Conservation (phyloP, 2,329 filamentous ascomycete genomes). For the Nannizzia gypsea region DNA sequence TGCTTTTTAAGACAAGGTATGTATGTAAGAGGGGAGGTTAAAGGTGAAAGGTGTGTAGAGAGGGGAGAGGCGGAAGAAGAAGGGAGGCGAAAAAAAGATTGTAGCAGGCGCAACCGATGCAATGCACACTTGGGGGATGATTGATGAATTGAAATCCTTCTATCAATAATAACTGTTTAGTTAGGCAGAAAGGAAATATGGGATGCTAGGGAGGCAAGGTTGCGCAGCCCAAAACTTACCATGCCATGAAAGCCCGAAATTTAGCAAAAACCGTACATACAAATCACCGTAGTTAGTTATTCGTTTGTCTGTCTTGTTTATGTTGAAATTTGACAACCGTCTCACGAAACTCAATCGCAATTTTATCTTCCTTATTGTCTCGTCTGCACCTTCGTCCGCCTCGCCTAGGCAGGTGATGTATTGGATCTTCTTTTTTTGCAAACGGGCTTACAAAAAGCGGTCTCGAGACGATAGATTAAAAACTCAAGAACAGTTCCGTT, state of each 20-base stretch:
- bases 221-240: background rate
- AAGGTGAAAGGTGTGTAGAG: no score
- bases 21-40: background rate
- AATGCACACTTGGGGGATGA: background rate
- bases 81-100: background rate
- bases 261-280: background rate
- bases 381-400: background rate
- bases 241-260: background rate
- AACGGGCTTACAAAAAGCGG: background rate
- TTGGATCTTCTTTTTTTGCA: background rate
- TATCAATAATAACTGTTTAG: constrained; percentile 1
- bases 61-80: background rate
- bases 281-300: background rate
- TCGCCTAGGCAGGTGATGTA: background rate
- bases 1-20: background rate
- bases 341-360: background rate
- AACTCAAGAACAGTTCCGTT: background rate
- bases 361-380: background rate
- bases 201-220: background rate
- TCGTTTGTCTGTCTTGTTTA: background rate
- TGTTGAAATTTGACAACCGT: background rate
- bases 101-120: background rate
- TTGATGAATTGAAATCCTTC: background rate
- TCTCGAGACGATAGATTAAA: background rate
- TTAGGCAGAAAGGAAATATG: constrained; percentile 2